Evolutionary conservation across 768 basidiomycete species (phyloP), one percentile per base, ranked within the genome.

Genomic region (Suillus subaureus): DNA sequence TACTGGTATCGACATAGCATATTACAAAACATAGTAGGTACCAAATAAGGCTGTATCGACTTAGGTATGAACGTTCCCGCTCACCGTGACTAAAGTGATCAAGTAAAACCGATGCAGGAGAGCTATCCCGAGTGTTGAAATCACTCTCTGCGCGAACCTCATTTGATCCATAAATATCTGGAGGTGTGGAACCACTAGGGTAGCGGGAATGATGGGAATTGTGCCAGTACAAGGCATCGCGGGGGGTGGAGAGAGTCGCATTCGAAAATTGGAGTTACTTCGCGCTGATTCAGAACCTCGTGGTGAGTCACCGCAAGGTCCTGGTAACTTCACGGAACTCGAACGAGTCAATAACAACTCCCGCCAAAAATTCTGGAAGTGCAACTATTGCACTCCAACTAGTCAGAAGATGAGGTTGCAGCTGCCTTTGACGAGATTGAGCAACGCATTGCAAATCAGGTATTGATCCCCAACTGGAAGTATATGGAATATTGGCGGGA

Each of bases 311-410:
- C n/a, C n/a, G n/a, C n/a, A n/a, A n/a, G n/a, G n/a, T n/a, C n/a
- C n/a, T n/a, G n/a, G n/a, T 35, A 31, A 31, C n/a, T 63, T 66
- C 61, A 62, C 2, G 12, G 54, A 58, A 43, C 42, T 63, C 4
- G 55, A 56, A 8, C 28, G 40, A 39, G 61, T 66, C 33, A 18
- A 62, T 33, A 66, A 66, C 52, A 66, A 63, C 49, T 68, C 67
- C 11, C 42, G 54, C 26, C 13, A 54, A 31, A 66, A 61, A 37
- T 63, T 39, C 28, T 70, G 55, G 31, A 62, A 57, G 56, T 70
- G 69, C 62, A 64, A 62, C 51, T 62, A 70, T 63, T 70, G 69
- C 43, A 45, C 42, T 16, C 47, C 47, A 49, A 49, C n/a, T n/a
- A 49, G 47, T 49, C n/a, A n/a, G n/a, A n/a, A n/a, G n/a, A n/a